Conservation (phyloP, 2,329 filamentous ascomycete species). For the Periconia sp. region DNA sequence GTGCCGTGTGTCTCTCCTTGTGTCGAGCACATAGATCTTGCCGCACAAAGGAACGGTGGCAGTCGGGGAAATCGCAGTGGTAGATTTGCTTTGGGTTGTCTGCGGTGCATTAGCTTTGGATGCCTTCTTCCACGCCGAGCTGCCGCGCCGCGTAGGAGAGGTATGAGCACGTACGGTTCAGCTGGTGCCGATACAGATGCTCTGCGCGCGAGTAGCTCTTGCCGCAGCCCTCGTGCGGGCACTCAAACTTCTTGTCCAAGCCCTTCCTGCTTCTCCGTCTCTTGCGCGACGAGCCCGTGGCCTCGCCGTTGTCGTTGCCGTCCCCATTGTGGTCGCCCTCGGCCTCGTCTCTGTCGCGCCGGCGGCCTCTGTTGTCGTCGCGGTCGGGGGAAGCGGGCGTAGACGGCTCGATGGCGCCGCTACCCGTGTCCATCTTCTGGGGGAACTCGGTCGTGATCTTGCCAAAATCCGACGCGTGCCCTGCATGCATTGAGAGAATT, state of each 20-base stretch:
- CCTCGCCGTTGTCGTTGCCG: conserved; percentile 29
- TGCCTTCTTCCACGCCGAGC: background rate
- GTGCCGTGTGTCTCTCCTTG: conserved; percentile 59
- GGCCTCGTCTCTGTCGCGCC: conserved; percentile 42
- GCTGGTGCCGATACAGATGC: conserved; percentile 93
- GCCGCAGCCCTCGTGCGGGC: conserved; percentile 83
- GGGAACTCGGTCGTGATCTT: conserved; percentile 41
- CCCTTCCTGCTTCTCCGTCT: conserved; percentile 76
- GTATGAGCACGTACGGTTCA: conserved; percentile 75
- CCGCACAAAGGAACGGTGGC: conserved; percentile 87
- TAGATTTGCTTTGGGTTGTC: conserved; percentile 96
- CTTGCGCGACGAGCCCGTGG: conserved; percentile 54
- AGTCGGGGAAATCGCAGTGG: conserved; percentile 89
- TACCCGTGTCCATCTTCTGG: conserved; percentile 41
- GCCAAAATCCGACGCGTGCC: conserved; percentile 42
- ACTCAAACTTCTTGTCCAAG: conserved; percentile 73
- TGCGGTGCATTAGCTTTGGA: conserved; percentile 43
- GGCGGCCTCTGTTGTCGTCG: conserved; percentile 44
- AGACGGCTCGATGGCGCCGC: conserved; percentile 33
- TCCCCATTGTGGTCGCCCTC: conserved; percentile 35
- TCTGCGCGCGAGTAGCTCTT: conserved; percentile 97
- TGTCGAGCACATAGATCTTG: conserved; percentile 84
- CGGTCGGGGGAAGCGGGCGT: conserved; percentile 42
- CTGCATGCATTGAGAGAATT: conserved; percentile 46
- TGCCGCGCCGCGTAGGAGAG: background rate